Percentiles rank a stretch among this genome's conserved stretches.
Evolutionary conservation across 306 rosid species (phyloP).

Genomic region (Prunus fruticosa): DNA sequence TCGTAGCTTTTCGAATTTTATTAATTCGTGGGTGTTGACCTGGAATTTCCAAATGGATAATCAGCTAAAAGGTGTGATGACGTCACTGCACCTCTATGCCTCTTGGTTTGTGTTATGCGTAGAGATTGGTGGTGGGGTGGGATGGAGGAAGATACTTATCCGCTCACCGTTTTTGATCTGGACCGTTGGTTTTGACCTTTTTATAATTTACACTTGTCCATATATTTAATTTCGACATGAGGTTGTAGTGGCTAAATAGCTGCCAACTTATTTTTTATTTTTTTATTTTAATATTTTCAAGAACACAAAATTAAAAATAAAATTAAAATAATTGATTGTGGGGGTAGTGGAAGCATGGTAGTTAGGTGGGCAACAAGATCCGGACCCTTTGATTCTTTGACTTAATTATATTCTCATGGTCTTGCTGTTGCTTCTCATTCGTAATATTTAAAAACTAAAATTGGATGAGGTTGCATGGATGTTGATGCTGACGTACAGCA

Average conservation of each 20-base stretch:
- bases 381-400: constrained; percentile 7
- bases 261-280: neutral
- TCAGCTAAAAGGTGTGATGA: constrained; percentile 39
- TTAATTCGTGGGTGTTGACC: constrained; percentile 17
- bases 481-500: neutral
- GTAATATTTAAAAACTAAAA: neutral
- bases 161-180: constrained; percentile 12
- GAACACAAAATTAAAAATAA: neutral
- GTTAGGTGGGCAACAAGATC: constrained; percentile 20
- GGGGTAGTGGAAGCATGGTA: constrained; percentile 10
- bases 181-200: constrained; percentile 5
- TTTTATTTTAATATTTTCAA: neutral
- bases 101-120: constrained; percentile 34
- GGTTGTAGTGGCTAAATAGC: constrained; percentile 25
- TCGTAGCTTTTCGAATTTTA: neutral
- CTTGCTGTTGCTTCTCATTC: neutral
- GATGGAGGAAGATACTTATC: constrained; percentile 41
- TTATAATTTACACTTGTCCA: neutral
- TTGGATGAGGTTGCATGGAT: neutral
- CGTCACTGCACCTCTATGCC: constrained; percentile 20
- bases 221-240: constrained; percentile 32
- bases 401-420: neutral
- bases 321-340: neutral
- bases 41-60: constrained; percentile 54
- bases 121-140: neutral